phyloP scores from a whole-genome alignment of 352 stramenopile species.

The Pythium biforme region DNA sequence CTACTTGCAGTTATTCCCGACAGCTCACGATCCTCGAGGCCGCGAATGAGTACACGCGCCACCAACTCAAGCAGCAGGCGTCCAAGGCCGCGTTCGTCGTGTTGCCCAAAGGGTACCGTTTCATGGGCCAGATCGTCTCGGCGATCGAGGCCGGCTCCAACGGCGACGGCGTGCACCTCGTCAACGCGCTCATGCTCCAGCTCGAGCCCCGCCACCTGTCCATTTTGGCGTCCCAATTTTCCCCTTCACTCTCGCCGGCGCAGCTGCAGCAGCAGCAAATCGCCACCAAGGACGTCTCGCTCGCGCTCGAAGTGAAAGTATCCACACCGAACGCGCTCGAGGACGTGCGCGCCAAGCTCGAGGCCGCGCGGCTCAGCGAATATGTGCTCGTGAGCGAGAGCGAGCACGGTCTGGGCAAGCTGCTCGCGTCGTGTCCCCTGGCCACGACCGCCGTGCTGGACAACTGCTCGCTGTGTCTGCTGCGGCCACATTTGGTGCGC shows the following conservation, averaged over 20 bases:
- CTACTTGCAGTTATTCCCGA: constrained; percentile 55
- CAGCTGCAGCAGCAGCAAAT: constrained; percentile 21
- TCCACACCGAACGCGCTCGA: constrained; percentile 31
- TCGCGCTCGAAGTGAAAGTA: constrained; percentile 47
- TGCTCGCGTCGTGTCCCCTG: constrained; percentile 17
- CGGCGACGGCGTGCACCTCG: constrained; percentile 28
- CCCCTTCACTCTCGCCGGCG: constrained; percentile 17
- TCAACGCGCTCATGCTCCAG: constrained; percentile 49
- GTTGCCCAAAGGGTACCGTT: constrained; percentile 42
- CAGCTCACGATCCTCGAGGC: constrained; percentile 65
- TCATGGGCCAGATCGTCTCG: constrained; percentile 47
- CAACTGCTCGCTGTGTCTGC: constrained; percentile 62
- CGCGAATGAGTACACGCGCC: constrained; percentile 66
- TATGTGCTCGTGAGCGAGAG: constrained; percentile 26
- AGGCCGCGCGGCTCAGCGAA: constrained; percentile 16
- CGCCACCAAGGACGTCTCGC: constrained; percentile 46
- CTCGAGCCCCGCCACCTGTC: constrained; percentile 38
- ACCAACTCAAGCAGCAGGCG: constrained; percentile 33
- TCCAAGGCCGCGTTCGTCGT: constrained; percentile 51
- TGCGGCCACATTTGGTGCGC: constrained; percentile 57
- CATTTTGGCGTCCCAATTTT: constrained; percentile 15
- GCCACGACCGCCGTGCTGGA: constrained; percentile 56
- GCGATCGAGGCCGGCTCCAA: constrained; percentile 37
- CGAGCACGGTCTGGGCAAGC: constrained; percentile 25
- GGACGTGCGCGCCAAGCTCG: constrained; percentile 25